Evolutionary conservation across 2,329 filamentous ascomycete genomes (phyloP).

Genomic region (Lasiodiplodia sp.): DNA sequence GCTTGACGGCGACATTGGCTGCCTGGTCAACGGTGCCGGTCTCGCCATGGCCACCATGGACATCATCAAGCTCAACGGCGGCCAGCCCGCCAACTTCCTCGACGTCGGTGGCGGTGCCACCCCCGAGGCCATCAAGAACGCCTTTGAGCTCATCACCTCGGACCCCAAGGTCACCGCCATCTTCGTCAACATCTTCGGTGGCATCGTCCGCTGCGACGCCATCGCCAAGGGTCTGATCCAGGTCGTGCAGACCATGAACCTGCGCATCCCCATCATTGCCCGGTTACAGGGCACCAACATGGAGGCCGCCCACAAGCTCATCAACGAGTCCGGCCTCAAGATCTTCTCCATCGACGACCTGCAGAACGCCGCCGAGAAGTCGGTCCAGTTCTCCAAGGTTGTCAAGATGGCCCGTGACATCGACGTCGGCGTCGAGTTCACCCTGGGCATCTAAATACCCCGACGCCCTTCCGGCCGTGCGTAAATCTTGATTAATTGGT

Average conservation of each 20-base stretch:
- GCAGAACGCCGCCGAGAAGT: slow-evolving; percentile 96
- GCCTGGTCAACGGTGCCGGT: slow-evolving; percentile 97
- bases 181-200: slow-evolving; percentile 99
- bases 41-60: slow-evolving; percentile 99
- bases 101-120: slow-evolving; percentile 98
- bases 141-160: slow-evolving; percentile 98
- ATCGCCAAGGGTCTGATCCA: slow-evolving; percentile 96
- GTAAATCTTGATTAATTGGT: not conserved
- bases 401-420: slow-evolving; percentile 99
- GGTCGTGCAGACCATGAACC: slow-evolving; percentile 92
- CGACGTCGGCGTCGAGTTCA: slow-evolving; percentile 80
- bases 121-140: slow-evolving; percentile 93
- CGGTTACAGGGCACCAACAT: slow-evolving; percentile 98
- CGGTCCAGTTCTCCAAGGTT: slow-evolving; percentile 98
- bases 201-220: slow-evolving; percentile 96
- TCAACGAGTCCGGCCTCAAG: slow-evolving; percentile 98
- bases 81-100: slow-evolving; percentile 95
- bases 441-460: slow-evolving; percentile 74
- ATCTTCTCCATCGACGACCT: slow-evolving; percentile 99
- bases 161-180: slow-evolving; percentile 98
- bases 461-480: not conserved
- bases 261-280: slow-evolving; percentile 95
- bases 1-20: slow-evolving; percentile 98
- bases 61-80: slow-evolving; percentile 99
- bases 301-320: slow-evolving; percentile 87